Evolutionary conservation across 768 basidiomycete species (phyloP), one percentile per base, ranked within the genome.

Genomic region (Hirschioporus abietinus): DNA sequence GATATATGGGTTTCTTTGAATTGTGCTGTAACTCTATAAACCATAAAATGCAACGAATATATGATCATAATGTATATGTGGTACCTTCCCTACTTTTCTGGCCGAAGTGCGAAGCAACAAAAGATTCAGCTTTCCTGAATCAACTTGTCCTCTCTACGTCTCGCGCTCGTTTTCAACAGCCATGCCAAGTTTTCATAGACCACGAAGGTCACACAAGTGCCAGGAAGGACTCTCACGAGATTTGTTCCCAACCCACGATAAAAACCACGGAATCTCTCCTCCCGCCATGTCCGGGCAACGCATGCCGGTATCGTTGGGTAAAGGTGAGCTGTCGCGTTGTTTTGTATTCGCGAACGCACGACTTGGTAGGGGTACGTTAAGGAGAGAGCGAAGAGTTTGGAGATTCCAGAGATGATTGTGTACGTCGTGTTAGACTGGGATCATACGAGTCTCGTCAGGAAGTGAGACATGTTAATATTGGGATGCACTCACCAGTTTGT

Each of bases 281-380:
- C 81, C 35, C 79, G 74, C 86, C 89, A 99, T 1, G 95, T 96
- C 60, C 88, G 87, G 64, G 80, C 81, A 72, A 97, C 88, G 35
- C 91, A 92, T 34, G 87, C 82, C 7, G 89, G 88, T 68, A 99
- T 96, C 66, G 89, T 88, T 9, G 93, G 92, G 80, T 95, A 96
- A 70, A 89, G 70, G 58, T 86, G 83, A 25, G 78, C 71, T 60
- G 85, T 87, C 18, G 86, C 85, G 67, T 90, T 86, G 70, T 91
- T 89, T 90, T 99, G 96, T 74, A 99, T 86, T 63, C 96, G 86
- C 1, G 96, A 95, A 65, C 96, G 87, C 58, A 99, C 83, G 59
- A 99, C 97, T 79, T 99, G 97, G 76, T 99, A 99, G 8, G 97
- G 97, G 76, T 99, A 99, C 35, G 97, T 99, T 24, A 88, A 70